A percentile compares a stretch with the other conserved stretches of the same genome.
phyloP scores from a whole-genome alignment of 1,139 yeast species.

The Yamadazyma atmosphaerica region DNA sequence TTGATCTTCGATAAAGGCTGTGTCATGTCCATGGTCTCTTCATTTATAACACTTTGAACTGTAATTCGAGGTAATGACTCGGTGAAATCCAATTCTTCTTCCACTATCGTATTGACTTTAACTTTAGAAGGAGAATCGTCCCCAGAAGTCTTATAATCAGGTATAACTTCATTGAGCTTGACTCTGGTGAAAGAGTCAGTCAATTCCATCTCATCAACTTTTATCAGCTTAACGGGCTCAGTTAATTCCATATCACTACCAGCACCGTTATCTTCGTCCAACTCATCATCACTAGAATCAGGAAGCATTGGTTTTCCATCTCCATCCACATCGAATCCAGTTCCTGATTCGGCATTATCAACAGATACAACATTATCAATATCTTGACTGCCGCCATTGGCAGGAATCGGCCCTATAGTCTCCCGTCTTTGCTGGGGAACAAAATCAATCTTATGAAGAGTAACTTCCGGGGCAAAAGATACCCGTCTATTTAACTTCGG shows the following conservation, averaged over 20 bases:
- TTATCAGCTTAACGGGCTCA: constrained; percentile 17
- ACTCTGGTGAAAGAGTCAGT: constrained; percentile 12
- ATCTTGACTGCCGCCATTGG: too few species aligned
- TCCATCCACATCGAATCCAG: constrained; percentile 2
- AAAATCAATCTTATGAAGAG: constrained; percentile 63
- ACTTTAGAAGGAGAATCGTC: neutral
- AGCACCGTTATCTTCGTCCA: constrained; percentile 1
- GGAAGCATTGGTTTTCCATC: neutral
- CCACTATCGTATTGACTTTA: neutral
- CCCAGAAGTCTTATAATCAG: neutral
- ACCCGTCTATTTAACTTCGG: constrained; percentile 47
- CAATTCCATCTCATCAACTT: constrained; percentile 13
- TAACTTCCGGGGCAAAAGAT: constrained; percentile 76
- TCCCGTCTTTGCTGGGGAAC: constrained; percentile 29
- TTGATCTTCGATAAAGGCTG: constrained; percentile 7
- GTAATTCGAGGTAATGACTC: constrained; percentile 8
- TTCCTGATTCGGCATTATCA: too few species aligned
- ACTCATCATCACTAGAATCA: constrained; percentile 9
- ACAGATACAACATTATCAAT: too few species aligned
- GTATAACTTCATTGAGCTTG: neutral
- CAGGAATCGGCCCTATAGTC: constrained; percentile 16
- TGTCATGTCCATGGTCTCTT: constrained; percentile 11
- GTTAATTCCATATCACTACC: constrained; percentile 18
- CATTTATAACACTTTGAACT: neutral
- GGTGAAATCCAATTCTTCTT: constrained; percentile 12